Evolutionary conservation across 495 filamentous ascomycete species (phyloP).

Genomic region (Penicillium flavigenum): DNA sequence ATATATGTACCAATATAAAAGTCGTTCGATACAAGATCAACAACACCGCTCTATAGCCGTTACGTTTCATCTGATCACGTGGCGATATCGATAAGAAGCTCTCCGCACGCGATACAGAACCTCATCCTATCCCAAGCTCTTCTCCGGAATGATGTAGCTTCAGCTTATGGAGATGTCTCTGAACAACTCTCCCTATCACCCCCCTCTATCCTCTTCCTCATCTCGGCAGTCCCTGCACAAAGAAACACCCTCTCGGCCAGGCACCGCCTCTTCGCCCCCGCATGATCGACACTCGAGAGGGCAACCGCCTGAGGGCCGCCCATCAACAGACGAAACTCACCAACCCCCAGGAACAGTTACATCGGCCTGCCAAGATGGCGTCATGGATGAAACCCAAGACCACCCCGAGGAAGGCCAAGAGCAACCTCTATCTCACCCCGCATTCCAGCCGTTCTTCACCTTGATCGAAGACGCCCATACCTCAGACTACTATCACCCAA

Average conservation of each 20-base stretch:
- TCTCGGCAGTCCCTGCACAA: constrained; percentile 32
- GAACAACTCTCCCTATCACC: constrained; percentile 20
- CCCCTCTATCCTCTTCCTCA: constrained; percentile 31
- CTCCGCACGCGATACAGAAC: constrained; percentile 17
- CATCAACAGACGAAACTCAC: constrained; percentile 18
- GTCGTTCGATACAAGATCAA: not conserved
- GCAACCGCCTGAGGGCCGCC: constrained; percentile 10
- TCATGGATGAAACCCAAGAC: constrained; percentile 11
- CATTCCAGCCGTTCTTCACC: constrained; percentile 54
- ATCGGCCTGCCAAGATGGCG: constrained; percentile 15
- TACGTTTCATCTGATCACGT: constrained; percentile 6
- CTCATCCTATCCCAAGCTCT: constrained; percentile 25
- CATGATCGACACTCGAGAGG: constrained; percentile 25
- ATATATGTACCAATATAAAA: not conserved
- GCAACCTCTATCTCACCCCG: constrained; percentile 18
- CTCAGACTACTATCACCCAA: constrained; percentile 65
- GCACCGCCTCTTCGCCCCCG: constrained; percentile 21
- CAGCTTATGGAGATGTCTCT: constrained; percentile 39
- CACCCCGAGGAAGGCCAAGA: constrained; percentile 14
- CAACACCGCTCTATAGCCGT: not conserved
- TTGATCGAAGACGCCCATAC: constrained; percentile 50
- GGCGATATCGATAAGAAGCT: constrained; percentile 31
- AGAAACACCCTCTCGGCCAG: constrained; percentile 3
- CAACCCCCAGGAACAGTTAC: constrained; percentile 6
- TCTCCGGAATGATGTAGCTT: constrained; percentile 34